These are phyloP conservation scores for Clavispora vitiphila DNA, from an alignment of 805 yeast species.

Conservation along the genomic window DNA sequence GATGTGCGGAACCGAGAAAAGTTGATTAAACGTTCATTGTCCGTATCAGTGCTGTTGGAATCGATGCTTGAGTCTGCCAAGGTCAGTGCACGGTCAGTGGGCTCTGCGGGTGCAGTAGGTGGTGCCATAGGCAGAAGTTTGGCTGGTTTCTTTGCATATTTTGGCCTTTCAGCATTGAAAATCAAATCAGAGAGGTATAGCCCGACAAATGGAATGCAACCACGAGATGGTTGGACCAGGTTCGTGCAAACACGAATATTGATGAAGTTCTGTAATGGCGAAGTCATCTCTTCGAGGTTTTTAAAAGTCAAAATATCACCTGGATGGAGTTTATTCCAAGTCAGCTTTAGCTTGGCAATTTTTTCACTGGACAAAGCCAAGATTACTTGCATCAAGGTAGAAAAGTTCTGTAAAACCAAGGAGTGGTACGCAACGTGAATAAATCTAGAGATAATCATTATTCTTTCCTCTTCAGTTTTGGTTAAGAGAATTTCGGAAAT, in stretches of 20 bases:
- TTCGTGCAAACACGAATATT: slow-evolving; percentile 61
- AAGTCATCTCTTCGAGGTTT: slow-evolving; percentile 63
- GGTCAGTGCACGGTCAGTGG: slow-evolving; percentile 4
- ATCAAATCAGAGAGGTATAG: slow-evolving; percentile 78
- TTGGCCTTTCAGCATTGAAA: slow-evolving; percentile 62
- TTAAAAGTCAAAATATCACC: slow-evolving; percentile 68
- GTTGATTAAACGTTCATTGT: slow-evolving; percentile 52
- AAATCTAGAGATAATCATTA: slow-evolving; percentile 72
- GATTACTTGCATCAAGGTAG: slow-evolving; percentile 83
- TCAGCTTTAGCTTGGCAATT: slow-evolving; percentile 53
- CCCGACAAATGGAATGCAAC: slow-evolving; percentile 89
- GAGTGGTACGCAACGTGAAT: slow-evolving; percentile 83
- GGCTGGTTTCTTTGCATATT: slow-evolving; percentile 30
- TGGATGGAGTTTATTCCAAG: slow-evolving; percentile 71
- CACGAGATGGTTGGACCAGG: slow-evolving; percentile 56
- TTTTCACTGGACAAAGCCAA: slow-evolving; percentile 71
- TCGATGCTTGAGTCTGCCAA: slow-evolving; percentile 10
- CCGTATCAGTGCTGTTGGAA: slow-evolving; percentile 2
- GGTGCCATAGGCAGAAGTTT: slow-evolving; percentile 8
- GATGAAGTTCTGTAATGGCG: slow-evolving; percentile 70
- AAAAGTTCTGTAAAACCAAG: slow-evolving; percentile 66
- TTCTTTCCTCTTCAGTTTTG: slow-evolving; percentile 50
- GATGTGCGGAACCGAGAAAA: slow-evolving; percentile 72
- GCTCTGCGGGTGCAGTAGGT: background rate
- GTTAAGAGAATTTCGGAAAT: slow-evolving; percentile 82